These are phyloP conservation scores for Microbotryum scabiosae DNA, from an alignment of 1,284 basidiomycete genomes.

Conservation along the genomic window DNA sequence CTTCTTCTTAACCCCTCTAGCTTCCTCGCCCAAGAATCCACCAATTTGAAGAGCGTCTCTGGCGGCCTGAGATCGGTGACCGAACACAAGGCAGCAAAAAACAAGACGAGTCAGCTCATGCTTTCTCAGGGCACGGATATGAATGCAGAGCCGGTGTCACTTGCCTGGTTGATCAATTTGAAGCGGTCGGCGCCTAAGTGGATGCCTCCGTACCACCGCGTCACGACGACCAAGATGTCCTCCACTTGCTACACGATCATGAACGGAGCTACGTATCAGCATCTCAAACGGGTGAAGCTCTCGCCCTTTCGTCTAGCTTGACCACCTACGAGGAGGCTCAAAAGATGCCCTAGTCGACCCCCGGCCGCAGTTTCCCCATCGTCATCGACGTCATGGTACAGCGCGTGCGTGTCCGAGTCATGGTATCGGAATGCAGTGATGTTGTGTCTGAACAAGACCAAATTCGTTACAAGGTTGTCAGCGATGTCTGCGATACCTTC, in stretches of 20 bases:
- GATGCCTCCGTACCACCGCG: constrained; percentile 41
- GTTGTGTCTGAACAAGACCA: constrained; percentile 18
- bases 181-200: constrained; percentile 5
- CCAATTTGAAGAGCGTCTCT: too few relatives aligned
- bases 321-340: constrained; percentile 70
- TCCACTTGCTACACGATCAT: constrained; percentile 17
- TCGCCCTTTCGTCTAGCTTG: not conserved
- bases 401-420: too few relatives aligned
- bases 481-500: not conserved
- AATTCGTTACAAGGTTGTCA: not conserved
- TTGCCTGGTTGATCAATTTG: constrained; percentile 39
- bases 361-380: constrained; percentile 88
- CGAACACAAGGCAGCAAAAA: too few relatives aligned
- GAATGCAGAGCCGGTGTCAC: too few relatives aligned
- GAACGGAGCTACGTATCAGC: not conserved
- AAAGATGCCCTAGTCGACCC: constrained; percentile 69
- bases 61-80: too few relatives aligned
- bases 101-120: too few relatives aligned
- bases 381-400: constrained; percentile 50
- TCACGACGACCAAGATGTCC: constrained; percentile 71
- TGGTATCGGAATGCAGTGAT: constrained; percentile 22
- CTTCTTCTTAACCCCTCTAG: too few relatives aligned
- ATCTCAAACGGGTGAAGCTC: not conserved
- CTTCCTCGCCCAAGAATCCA: too few relatives aligned
- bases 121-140: too few relatives aligned